A percentile compares a stretch with the other conserved stretches of the same genome.
phyloP scores from a whole-genome alignment of 805 yeast genomes.

The Candida peoriensis region DNA sequence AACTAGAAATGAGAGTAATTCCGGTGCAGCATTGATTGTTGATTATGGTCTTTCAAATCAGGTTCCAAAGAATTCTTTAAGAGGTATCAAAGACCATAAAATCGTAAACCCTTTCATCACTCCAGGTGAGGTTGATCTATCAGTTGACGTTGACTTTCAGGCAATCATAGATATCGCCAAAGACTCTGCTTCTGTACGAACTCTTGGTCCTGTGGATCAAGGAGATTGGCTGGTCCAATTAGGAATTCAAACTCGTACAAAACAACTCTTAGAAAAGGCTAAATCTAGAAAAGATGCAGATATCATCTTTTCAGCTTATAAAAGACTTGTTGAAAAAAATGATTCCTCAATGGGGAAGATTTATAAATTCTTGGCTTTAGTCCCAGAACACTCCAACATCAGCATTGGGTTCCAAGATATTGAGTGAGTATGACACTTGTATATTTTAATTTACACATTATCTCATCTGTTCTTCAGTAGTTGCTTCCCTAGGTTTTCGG shows the following conservation, averaged over 20 bases:
- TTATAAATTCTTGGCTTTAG: constrained; percentile 58
- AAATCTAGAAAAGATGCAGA: constrained; percentile 39
- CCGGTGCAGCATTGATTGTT: constrained; percentile 67
- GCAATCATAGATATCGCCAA: constrained; percentile 37
- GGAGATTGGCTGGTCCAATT: constrained; percentile 73
- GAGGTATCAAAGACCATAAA: constrained; percentile 70
- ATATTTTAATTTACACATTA: too few species aligned
- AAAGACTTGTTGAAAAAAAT: constrained; percentile 57
- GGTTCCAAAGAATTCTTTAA: constrained; percentile 64
- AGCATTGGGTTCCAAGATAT: too few species aligned
- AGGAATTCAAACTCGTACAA: constrained; percentile 70
- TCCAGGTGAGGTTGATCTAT: constrained; percentile 78
- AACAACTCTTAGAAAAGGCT: constrained; percentile 46
- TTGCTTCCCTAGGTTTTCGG: too few species aligned
- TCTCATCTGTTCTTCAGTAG: too few species aligned
- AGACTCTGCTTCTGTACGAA: constrained; percentile 21
- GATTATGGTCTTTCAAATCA: constrained; percentile 68
- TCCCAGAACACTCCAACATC: too few species aligned
- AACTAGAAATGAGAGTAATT: constrained; percentile 25
- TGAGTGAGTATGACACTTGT: too few species aligned
- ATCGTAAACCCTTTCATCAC: constrained; percentile 69
- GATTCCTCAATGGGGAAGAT: constrained; percentile 68
- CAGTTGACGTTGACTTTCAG: constrained; percentile 78
- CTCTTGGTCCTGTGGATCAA: constrained; percentile 62
- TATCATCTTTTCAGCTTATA: constrained; percentile 50